These are phyloP conservation scores for Umbilicus rupestris DNA, from an alignment of 164 flowering plant species.

Conservation along the genomic window DNA sequence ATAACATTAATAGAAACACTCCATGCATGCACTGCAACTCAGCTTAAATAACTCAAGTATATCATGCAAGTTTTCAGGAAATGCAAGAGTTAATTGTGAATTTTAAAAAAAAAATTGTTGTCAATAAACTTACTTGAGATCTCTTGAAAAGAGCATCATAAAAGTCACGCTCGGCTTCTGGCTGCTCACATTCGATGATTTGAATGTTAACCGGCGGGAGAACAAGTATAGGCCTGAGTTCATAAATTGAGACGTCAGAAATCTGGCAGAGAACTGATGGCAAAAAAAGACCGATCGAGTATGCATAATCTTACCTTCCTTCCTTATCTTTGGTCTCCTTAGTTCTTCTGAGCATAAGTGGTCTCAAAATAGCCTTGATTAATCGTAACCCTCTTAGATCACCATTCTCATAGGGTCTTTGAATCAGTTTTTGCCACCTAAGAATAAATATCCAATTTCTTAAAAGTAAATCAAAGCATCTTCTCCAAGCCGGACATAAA, in stretches of 20 bases:
- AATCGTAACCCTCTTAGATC: conserved; percentile 52
- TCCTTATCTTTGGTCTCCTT: conserved; percentile 62
- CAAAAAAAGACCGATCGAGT: background rate
- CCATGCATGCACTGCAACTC: no score
- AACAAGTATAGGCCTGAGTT: conserved; percentile 59
- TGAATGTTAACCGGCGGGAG: conserved; percentile 71
- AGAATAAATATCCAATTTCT: background rate
- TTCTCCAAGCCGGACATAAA: background rate
- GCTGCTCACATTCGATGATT: conserved; percentile 56
- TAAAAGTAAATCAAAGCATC: conserved; percentile 4
- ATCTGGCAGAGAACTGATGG: background rate
- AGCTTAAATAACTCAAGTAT: background rate
- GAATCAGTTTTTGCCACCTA: conserved; percentile 72
- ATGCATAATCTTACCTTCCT: conserved; percentile 41
- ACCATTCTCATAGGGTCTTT: conserved; percentile 65
- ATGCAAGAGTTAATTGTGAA: background rate
- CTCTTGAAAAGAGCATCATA: conserved; percentile 71
- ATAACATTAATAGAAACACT: background rate
- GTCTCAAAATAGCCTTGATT: conserved; percentile 57
- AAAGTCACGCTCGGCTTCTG: conserved; percentile 70
- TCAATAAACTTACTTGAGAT: conserved; percentile 42
- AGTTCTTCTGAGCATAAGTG: conserved; percentile 75
- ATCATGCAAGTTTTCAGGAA: background rate
- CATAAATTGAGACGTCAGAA: background rate
- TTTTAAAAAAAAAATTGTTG: background rate